These are phyloP conservation scores for Bacidia gigantensis DNA, from an alignment of 495 filamentous ascomycete genomes.

Conservation along the genomic window DNA sequence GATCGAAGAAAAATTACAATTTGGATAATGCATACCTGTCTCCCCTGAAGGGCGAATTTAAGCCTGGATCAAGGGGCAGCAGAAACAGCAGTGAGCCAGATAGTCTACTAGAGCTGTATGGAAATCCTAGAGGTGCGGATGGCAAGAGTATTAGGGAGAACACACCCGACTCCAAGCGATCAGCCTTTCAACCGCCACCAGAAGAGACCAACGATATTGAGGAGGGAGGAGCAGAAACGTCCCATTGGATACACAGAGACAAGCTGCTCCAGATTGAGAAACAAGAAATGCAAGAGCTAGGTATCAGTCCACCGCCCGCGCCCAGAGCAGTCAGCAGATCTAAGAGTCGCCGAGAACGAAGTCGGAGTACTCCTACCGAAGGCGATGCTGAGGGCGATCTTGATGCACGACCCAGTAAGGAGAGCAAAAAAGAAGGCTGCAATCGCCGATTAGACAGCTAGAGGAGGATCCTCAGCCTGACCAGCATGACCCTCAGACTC, in stretches of 20 bases:
- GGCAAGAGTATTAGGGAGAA: conserved; percentile 20
- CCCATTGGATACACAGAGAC: conserved; percentile 91
- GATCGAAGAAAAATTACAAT: conserved; percentile 9
- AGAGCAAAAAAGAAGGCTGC: conserved; percentile 23
- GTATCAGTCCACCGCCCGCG: conserved; percentile 52
- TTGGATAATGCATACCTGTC: conserved; percentile 15
- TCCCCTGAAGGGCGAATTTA: conserved; percentile 9
- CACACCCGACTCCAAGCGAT: background rate
- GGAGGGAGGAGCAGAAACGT: conserved; percentile 44
- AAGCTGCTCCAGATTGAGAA: conserved; percentile 90
- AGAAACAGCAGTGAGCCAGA: conserved; percentile 42
- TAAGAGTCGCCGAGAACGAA: conserved; percentile 41
- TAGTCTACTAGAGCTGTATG: conserved; percentile 42
- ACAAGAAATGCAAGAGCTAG: conserved; percentile 79
- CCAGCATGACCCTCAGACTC: conserved; percentile 60
- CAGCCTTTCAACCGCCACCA: background rate
- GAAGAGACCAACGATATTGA: conserved; percentile 18
- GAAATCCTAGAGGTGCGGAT: conserved; percentile 17
- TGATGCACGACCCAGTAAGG: background rate
- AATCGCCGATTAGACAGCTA: conserved; percentile 32
- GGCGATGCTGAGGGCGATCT: conserved; percentile 19
- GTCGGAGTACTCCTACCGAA: conserved; percentile 34
- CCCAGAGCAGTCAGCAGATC: conserved; percentile 38
- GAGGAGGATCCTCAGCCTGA: conserved; percentile 26
- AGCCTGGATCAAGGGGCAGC: conserved; percentile 34